These are phyloP conservation scores for Ascoidea rubescens DNA, from an alignment of 805 yeast species.

Conservation along the genomic window DNA sequence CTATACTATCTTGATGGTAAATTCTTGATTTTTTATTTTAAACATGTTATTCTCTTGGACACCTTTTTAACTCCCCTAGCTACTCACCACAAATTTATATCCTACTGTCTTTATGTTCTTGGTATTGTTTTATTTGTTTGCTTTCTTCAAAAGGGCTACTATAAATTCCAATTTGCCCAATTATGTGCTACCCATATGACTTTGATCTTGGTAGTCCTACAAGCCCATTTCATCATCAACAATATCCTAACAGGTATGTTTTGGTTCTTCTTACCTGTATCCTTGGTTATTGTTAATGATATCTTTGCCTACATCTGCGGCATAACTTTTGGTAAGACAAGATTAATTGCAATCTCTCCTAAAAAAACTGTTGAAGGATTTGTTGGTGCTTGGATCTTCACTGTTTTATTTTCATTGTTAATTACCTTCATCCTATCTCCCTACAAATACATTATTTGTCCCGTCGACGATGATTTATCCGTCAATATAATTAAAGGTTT, in stretches of 20 bases:
- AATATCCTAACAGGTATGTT: slow-evolving; percentile 83
- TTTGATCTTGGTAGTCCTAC: slow-evolving; percentile 75
- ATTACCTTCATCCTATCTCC: slow-evolving; percentile 52
- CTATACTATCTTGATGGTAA: slow-evolving; percentile 85
- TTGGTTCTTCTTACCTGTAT: slow-evolving; percentile 90
- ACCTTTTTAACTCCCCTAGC: slow-evolving; percentile 44
- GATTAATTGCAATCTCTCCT: slow-evolving; percentile 85
- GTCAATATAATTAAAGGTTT: slow-evolving; percentile 47
- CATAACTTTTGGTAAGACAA: slow-evolving; percentile 88
- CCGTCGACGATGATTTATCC: slow-evolving; percentile 49
- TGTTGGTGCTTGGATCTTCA: slow-evolving; percentile 94
- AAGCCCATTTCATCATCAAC: slow-evolving; percentile 83
- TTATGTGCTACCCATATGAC: slow-evolving; percentile 93
- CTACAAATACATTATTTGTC: slow-evolving; percentile 74
- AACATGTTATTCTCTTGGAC: slow-evolving; percentile 32
- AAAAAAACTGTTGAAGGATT: slow-evolving; percentile 97
- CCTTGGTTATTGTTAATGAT: slow-evolving; percentile 86
- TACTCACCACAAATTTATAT: slow-evolving; percentile 68
- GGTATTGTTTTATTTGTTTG: slow-evolving; percentile 88
- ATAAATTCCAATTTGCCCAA: slow-evolving; percentile 88
- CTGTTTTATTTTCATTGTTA: slow-evolving; percentile 58
- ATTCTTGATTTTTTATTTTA: slow-evolving; percentile 56
- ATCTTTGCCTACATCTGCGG: slow-evolving; percentile 96
- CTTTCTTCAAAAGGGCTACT: slow-evolving; percentile 76
- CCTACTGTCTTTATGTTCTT: slow-evolving; percentile 70